phyloP scores from a whole-genome alignment of 2,329 filamentous ascomycete genomes.

The Berkeleyomyces basicola region DNA sequence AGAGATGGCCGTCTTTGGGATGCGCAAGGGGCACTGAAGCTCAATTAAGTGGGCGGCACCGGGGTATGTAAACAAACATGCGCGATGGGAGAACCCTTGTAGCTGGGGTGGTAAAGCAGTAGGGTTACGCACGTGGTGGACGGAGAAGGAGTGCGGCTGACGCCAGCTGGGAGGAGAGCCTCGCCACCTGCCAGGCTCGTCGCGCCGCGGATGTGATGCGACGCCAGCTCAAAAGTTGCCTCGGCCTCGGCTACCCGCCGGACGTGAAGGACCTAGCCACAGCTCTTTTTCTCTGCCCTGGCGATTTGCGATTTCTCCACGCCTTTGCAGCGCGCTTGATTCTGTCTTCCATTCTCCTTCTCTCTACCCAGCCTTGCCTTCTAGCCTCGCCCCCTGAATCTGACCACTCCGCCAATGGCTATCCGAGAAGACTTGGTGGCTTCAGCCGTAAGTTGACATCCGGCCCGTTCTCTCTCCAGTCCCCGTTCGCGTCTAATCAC shows the following conservation, averaged over 20 bases:
- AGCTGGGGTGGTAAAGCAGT: no score
- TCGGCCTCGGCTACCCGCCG: neutral
- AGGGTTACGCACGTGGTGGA: neutral
- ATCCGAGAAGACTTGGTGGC: constrained; percentile 86
- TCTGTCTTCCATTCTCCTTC: constrained; percentile 1
- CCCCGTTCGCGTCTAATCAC: constrained; percentile 15
- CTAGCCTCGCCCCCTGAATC: neutral
- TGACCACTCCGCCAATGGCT: constrained; percentile 38
- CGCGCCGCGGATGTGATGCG: neutral
- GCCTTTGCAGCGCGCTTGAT: constrained; percentile 1
- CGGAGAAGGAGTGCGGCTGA: neutral
- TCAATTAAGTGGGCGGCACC: neutral
- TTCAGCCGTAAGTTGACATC: constrained; percentile 46
- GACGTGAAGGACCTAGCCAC: neutral
- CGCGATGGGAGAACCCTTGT: neutral
- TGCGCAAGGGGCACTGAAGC: neutral
- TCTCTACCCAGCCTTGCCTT: neutral
- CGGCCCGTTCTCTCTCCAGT: neutral
- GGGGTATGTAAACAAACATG: constrained; percentile 8
- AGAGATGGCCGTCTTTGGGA: neutral
- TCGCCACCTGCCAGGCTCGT: neutral
- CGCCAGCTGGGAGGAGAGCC: neutral
- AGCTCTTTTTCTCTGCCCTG: neutral
- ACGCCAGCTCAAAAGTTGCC: neutral
- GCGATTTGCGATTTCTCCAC: neutral